Conservation (phyloP, 2,329 filamentous ascomycete genomes). For the Sphaerulina vaccinii region DNA sequence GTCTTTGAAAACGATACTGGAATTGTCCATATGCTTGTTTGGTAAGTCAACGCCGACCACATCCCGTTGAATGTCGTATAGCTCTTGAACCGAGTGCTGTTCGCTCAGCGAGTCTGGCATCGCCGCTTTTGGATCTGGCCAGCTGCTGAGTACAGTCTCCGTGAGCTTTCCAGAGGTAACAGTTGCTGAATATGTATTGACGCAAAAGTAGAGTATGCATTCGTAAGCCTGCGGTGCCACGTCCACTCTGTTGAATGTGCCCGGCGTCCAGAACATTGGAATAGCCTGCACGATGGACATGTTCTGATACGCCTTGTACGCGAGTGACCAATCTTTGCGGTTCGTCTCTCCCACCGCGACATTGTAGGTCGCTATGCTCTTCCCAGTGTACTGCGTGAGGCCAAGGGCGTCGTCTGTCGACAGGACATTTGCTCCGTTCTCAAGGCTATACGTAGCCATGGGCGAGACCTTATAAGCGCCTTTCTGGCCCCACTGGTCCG, state of each 20-base stretch:
- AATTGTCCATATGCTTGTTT: neutral
- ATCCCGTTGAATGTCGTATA: neutral
- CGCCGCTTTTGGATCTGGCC: neutral
- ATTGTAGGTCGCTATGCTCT: no score
- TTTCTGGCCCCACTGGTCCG: no score
- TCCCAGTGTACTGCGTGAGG: no score
- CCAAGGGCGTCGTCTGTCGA: no score
- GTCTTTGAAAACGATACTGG: neutral
- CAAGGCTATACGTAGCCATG: no score
- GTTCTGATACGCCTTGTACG: neutral
- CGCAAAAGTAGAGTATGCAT: constrained; percentile 18
- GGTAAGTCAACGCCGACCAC: neutral
- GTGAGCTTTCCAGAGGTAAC: constrained; percentile 5
- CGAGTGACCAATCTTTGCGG: no score
- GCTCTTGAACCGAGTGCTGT: neutral
- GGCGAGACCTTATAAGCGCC: no score
- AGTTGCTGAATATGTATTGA: constrained; percentile 10
- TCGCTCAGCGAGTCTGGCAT: neutral
- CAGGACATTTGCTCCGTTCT: no score
- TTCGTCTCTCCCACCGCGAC: no score
- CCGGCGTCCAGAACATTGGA: neutral
- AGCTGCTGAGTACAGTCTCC: neutral
- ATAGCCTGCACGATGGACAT: neutral
- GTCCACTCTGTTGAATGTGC: no score
- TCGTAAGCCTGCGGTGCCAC: neutral